Evolutionary conservation across 2,329 filamentous ascomycete genomes (phyloP), one percentile per base, ranked within the genome.

Genomic region (Knufia fluminis): DNA sequence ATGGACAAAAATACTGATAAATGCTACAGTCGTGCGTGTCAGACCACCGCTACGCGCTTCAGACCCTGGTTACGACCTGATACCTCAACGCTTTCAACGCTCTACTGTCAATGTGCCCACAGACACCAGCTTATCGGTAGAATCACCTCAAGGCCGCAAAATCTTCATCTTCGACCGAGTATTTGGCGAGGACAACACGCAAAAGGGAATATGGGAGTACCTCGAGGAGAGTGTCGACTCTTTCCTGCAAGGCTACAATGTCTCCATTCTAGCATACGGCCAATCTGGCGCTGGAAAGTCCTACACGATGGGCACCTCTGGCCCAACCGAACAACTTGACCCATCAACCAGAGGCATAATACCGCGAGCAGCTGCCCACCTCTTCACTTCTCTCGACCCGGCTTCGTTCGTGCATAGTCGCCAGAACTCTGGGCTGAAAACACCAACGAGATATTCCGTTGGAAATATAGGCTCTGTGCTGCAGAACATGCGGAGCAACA

Each of bases 231-330:
- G 89, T 60, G 85, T 97, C 58, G 80, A 76, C 59, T 86, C 90
- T 2, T 98, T 98, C 60, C 73, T 92, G 1, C 88, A 96, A 64
- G 92, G 92, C 48, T 98, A 97, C 77, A 98, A 98, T 79, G 92
- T 98, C 51, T 98, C 92, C 2, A 80, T 98, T 44, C 73, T 98
- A 60, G 92, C 92, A 42, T 98, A 98, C 62, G 92, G 92, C 57
- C 92, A 98, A 72, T 98, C 92, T 23, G 92, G 92, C 50, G 89
- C 92, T 9, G 92, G 92, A 59, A 98, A 98, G 71, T 97, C 91
- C 2, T 97, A 94, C 65, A 98, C 92, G 0, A 98, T 98, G 92
- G 92, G 92, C 50, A 98, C 92, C 0, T 89, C 91, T 0, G 89
- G 89, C 3, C 87, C 90, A 1, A 68, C 68, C 19, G 90, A 96